These are phyloP conservation scores for Paraphoma chrysanthemicola DNA, from an alignment of 2,329 filamentous ascomycete species.

Conservation along the genomic window DNA sequence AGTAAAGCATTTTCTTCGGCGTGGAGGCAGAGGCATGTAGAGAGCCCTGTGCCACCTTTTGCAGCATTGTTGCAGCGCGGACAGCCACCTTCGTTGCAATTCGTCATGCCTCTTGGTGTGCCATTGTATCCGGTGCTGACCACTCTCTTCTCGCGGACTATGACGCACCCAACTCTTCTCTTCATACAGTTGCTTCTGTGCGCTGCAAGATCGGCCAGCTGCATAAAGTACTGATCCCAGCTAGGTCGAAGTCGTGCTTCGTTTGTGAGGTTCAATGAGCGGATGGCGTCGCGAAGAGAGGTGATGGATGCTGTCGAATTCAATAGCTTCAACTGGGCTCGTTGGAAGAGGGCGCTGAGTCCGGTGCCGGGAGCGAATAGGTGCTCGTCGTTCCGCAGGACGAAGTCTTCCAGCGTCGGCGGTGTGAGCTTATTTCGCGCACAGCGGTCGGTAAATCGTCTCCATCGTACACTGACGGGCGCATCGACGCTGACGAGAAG, in stretches of 20 bases:
- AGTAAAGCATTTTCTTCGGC: slow-evolving; percentile 97
- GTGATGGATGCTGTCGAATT: slow-evolving; percentile 79
- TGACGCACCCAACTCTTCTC: slow-evolving; percentile 89
- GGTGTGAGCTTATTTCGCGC: slow-evolving; percentile 55
- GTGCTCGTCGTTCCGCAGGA: slow-evolving; percentile 72
- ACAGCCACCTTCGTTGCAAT: slow-evolving; percentile 94
- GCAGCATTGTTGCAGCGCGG: slow-evolving; percentile 80
- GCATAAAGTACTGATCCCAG: slow-evolving; percentile 99
- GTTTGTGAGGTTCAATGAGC: slow-evolving; percentile 77
- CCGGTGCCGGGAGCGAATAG: slow-evolving; percentile 72
- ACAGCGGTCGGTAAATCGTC: slow-evolving; percentile 72
- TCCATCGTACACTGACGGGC: slow-evolving; percentile 83
- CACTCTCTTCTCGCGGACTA: slow-evolving; percentile 85
- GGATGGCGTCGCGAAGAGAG: slow-evolving; percentile 75
- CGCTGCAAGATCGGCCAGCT: slow-evolving; percentile 88
- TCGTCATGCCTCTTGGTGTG: slow-evolving; percentile 85
- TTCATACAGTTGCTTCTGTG: slow-evolving; percentile 98
- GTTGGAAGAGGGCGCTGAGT: slow-evolving; percentile 77
- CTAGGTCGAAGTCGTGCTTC: slow-evolving; percentile 81
- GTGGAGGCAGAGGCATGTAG: slow-evolving; percentile 94
- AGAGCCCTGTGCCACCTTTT: slow-evolving; percentile 73
- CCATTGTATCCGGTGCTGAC: slow-evolving; percentile 98
- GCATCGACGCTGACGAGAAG: slow-evolving; percentile 91
- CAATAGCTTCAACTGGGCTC: slow-evolving; percentile 82
- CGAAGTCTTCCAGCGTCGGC: slow-evolving; percentile 65